Percentiles rank a stretch among this genome's conserved stretches.
These are phyloP conservation scores for Ramularia collo-cygni DNA, from an alignment of 2,329 filamentous ascomycete genomes.

Conservation along the genomic window DNA sequence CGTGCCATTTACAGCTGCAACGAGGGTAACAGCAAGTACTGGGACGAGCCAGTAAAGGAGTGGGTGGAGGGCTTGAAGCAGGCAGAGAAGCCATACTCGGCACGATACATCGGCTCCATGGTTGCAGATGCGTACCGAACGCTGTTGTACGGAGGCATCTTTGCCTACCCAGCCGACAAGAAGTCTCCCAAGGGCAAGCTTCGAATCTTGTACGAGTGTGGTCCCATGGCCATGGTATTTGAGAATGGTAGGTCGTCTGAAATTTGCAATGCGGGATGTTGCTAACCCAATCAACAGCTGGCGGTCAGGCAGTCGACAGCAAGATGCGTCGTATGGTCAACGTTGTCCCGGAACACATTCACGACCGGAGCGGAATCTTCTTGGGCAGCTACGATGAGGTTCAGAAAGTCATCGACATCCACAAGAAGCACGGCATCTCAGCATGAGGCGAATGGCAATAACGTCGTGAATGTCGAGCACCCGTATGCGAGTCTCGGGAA, in stretches of 20 bases:
- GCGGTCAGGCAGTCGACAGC: slow-evolving; percentile 85
- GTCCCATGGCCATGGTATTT: slow-evolving; percentile 97
- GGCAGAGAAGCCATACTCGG: slow-evolving; percentile 74
- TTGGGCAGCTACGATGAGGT: slow-evolving; percentile 92
- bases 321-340: slow-evolving; percentile 87
- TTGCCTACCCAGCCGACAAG: slow-evolving; percentile 95
- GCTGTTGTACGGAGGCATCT: slow-evolving; percentile 89
- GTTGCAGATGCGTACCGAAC: slow-evolving; percentile 97
- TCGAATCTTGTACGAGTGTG: slow-evolving; percentile 94
- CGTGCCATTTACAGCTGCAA: slow-evolving; percentile 95
- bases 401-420: slow-evolving; percentile 84
- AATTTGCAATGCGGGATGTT: background rate
- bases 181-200: slow-evolving; percentile 99
- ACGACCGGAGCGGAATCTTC: slow-evolving; percentile 93
- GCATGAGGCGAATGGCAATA: slow-evolving; percentile 11
- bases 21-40: slow-evolving; percentile 96
- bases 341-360: slow-evolving; percentile 83
- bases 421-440: slow-evolving; percentile 50
- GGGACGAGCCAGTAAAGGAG: slow-evolving; percentile 77
- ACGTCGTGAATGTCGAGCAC: no score
- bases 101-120: slow-evolving; percentile 96
- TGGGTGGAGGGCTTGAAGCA: slow-evolving; percentile 89
- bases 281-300: slow-evolving; percentile 51
- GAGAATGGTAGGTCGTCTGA: slow-evolving; percentile 70
- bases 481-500: no score